These are phyloP conservation scores for Naganishia liquefaciens DNA, from an alignment of 1,284 basidiomycete species.

Conservation along the genomic window DNA sequence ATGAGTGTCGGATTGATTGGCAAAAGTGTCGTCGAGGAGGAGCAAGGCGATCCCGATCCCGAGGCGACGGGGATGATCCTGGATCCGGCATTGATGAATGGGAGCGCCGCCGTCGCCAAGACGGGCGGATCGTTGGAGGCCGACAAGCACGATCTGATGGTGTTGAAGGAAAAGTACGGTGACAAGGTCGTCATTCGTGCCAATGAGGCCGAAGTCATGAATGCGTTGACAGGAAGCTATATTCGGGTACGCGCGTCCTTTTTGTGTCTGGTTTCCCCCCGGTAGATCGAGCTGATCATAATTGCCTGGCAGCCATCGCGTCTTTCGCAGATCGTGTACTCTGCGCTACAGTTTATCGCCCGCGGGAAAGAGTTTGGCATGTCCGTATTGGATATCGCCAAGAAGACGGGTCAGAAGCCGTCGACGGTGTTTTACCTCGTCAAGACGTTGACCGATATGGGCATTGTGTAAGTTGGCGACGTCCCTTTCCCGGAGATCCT, in stretches of 20 bases:
- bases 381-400: constrained; percentile 24
- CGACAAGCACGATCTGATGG: constrained; percentile 22
- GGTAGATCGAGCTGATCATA: not conserved
- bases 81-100: not conserved
- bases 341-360: constrained; percentile 24
- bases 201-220: constrained; percentile 10
- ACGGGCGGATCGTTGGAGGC: not conserved
- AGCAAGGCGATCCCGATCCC: not conserved
- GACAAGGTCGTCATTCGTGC: constrained; percentile 28
- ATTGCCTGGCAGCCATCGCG: constrained; percentile 7
- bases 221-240: constrained; percentile 29
- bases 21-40: not conserved
- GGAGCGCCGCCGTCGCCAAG: not conserved
- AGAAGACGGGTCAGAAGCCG: constrained; percentile 26
- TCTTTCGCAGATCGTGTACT: constrained; percentile 18
- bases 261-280: not conserved
- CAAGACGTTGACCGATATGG: constrained; percentile 31
- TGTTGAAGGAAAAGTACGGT: constrained; percentile 22
- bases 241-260: constrained; percentile 23
- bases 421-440: constrained; percentile 32
- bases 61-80: not conserved
- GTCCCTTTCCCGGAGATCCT: not conserved
- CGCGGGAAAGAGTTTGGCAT: constrained; percentile 19
- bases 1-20: constrained; percentile 8
- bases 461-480: constrained; percentile 30